Base-by-base conservation (phyloP, 2,329 filamentous ascomycete species). In the Furcasterigmium sp. region DNA sequence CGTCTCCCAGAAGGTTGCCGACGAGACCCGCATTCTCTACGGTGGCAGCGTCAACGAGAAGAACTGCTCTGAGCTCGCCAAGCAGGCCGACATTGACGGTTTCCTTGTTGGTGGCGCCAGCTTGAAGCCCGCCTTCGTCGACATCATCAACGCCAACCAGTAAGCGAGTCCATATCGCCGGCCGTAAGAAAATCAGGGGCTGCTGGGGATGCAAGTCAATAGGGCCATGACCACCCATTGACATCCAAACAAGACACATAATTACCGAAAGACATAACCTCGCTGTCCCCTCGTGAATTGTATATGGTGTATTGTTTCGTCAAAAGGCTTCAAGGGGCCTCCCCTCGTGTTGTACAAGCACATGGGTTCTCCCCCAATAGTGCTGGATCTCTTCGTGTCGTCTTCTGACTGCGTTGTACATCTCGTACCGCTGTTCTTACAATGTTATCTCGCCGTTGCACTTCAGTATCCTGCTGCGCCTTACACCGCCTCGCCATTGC, bases 91-190 rank as follows among this genome's bases (percentile, higher is more conserved):
- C 69, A 95, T 98, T 67, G 93, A 98, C 68, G 93, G 93, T 46
- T 97, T 97, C 84, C 80, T 97, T 55, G 91, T 97, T 54, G 91
- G 91, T 53, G 91, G 91, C 69, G 91, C 91, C 63, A 93, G 87
- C 67, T 81, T 97, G 73, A 97, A 97, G 84, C 91, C 91, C 63
- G 91, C 88, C 54, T 96, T 80, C 53, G 66, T 78, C 58, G 75
- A 80, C 51, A 80, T 80, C 54, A 72, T 80, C 68, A 80, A 80
- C 72, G 64, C 67, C 64, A 72, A 68, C 59, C 62, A 68, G 61
- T 78, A 70, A 67, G 60, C 39, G 40, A 15, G 32, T n/a, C n/a
- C 14, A 17, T 35, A 11, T 18, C 32, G 32, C 32, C 15, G 32
- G 14, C n/a, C 32, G 32, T 32, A 18, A 15, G 32, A 35, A 18